These are phyloP conservation scores for Leccinum incarnatum DNA, from an alignment of 768 basidiomycete genomes.

Conservation along the genomic window DNA sequence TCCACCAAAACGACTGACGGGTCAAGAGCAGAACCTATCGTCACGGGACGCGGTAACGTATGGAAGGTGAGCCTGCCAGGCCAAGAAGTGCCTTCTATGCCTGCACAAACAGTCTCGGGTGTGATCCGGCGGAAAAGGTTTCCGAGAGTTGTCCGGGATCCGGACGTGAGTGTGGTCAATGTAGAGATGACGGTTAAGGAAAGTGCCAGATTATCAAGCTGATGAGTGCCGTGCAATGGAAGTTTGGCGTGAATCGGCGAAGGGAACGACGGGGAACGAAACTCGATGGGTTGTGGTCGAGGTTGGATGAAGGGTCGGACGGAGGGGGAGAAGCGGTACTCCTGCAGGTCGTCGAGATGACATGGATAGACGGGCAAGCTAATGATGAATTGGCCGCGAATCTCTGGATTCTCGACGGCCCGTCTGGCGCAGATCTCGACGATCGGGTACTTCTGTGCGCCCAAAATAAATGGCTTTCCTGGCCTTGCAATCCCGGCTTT, in stretches of 20 bases:
- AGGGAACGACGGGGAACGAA: conserved; percentile 43
- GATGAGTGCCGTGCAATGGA: conserved; percentile 78
- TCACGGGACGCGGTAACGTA: conserved; percentile 24
- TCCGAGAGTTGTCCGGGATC: conserved; percentile 20
- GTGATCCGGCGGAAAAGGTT: conserved; percentile 39
- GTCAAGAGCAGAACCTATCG: conserved; percentile 9
- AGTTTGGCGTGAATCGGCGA: conserved; percentile 49
- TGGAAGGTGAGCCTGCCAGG: conserved; percentile 82
- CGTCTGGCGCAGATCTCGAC: conserved; percentile 46
- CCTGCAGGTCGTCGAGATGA: conserved; percentile 28
- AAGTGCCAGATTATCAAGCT: conserved; percentile 77
- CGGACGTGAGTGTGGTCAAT: conserved; percentile 42
- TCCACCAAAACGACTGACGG: conserved; percentile 66
- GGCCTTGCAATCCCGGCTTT: conserved; percentile 79
- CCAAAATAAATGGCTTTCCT: conserved; percentile 63
- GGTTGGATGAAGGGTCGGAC: conserved; percentile 32
- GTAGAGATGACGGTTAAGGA: conserved; percentile 62
- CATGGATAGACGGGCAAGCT: conserved; percentile 34
- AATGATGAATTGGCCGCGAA: conserved; percentile 42
- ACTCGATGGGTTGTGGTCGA: conserved; percentile 41
- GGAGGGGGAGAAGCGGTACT: conserved; percentile 34
- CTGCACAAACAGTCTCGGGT: conserved; percentile 46
- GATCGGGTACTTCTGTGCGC: conserved; percentile 52
- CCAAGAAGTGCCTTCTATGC: conserved; percentile 67
- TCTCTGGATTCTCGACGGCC: conserved; percentile 36